A percentile compares a stretch with the other conserved stretches of the same genome.
Conservation (phyloP, 768 basidiomycete genomes). For the Tulasnella sp. region DNA sequence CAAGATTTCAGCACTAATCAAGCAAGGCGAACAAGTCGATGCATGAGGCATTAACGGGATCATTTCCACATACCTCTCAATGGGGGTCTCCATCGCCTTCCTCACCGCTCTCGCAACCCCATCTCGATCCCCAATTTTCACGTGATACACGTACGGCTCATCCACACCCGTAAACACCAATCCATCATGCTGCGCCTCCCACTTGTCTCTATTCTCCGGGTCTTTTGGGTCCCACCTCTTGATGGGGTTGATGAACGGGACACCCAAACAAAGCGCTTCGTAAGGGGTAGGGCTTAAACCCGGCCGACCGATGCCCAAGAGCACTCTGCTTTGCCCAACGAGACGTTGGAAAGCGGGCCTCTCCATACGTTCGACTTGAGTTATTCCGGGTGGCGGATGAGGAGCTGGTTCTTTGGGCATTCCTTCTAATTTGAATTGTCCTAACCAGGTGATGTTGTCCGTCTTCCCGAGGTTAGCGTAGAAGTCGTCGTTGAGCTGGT, state of each 20-base stretch:
- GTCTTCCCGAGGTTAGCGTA: not conserved
- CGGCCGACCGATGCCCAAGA: constrained; percentile 30
- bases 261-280: constrained; percentile 32
- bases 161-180: constrained; percentile 27
- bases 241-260: constrained; percentile 39
- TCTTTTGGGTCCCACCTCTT: constrained; percentile 32
- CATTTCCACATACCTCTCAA: constrained; percentile 17
- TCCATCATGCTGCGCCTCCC: constrained; percentile 36
- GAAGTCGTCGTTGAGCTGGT: constrained; percentile 7
- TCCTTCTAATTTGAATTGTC: not conserved
- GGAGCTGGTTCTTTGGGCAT: not conserved
- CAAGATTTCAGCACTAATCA: not conserved
- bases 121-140: constrained; percentile 32
- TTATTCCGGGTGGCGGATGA: constrained; percentile 4
- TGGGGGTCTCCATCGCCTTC: constrained; percentile 31
- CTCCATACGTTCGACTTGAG: not conserved
- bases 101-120: constrained; percentile 30
- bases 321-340: constrained; percentile 14
- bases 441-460: constrained; percentile 11
- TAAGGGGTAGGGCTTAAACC: constrained; percentile 30
- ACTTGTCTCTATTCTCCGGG: constrained; percentile 34
- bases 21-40: not conserved
- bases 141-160: constrained; percentile 36
- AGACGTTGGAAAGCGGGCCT: not conserved
- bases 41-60: not conserved